Base-by-base conservation (phyloP, 2,329 filamentous ascomycete genomes). In the Fusarium udum region DNA sequence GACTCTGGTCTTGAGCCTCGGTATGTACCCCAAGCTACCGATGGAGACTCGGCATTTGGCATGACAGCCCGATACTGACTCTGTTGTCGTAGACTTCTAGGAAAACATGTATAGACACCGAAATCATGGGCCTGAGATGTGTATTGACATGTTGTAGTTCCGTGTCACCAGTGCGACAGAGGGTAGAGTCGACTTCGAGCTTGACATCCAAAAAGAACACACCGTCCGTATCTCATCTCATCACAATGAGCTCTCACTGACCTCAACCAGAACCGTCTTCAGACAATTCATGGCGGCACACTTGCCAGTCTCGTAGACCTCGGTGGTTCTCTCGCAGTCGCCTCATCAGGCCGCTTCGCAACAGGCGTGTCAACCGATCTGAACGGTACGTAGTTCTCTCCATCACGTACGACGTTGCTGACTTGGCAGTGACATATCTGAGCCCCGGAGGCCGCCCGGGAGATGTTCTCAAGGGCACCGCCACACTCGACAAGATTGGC, bases 1-100 rank as follows among this genome's bases (percentile, higher is more conserved):
- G 93, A 94, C 73, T 97, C 95, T 10, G 95, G 95, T 12, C 84
- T 98, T 26, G 95, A 98, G 82, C 94, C 94, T 80, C 93, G 93
- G 95, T 97, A 80, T 13, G 74, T 62, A n/a, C 13, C 22, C 31
- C 24, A 18, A 24, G 9, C 36, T 28, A 32, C 24, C 16, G 16
- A 20, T 13, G 0, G 4, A 24, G 14, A 5, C 4, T 22, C 20
- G n/a, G 28, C 15, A 37, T 36, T n/a, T 3, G 0, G 14, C 3
- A 40, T 3, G 32, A 40, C 15, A 45, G 13, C 9, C 20, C 43
- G 36, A 34, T 36, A 24, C 67, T 77, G 34, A 75, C 62, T 3
- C 14, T 6, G 0, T 7, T 26, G 11, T 4, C 16, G 6, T 3
- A 82, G 80, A 56, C 71, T 82, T 8, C 61, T 82, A 1, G 80